phyloP scores from a whole-genome alignment of 495 filamentous ascomycete genomes.

The Trichocladium antarcticum region DNA sequence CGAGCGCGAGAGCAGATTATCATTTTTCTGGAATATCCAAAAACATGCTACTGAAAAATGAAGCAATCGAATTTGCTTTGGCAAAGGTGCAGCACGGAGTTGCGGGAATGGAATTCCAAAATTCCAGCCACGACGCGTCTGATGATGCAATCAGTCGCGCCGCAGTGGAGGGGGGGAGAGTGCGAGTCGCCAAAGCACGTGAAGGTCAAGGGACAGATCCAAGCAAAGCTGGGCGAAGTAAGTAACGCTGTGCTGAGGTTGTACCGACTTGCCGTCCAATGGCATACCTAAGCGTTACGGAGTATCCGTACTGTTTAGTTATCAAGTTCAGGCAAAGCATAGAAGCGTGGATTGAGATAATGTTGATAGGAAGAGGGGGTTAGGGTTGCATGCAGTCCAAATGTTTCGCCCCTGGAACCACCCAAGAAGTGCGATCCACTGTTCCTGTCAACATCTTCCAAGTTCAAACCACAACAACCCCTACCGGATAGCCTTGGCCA shows the following conservation, averaged over 20 bases:
- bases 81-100: no score
- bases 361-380: not conserved
- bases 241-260: not conserved
- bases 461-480: not conserved
- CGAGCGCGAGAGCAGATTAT: not conserved
- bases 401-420: not conserved
- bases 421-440: not conserved
- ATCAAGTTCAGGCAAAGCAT: no score
- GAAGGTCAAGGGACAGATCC: not conserved
- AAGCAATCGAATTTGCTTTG: not conserved
- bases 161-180: constrained; percentile 9
- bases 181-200: constrained; percentile 14
- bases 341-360: no score
- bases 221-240: not conserved
- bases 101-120: no score
- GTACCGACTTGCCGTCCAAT: no score
- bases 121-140: constrained; percentile 3
- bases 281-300: no score
- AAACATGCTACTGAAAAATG: not conserved
- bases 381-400: not conserved
- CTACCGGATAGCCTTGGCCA: not conserved
- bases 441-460: not conserved
- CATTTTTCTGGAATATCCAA: constrained; percentile 1
- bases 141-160: constrained; percentile 7
- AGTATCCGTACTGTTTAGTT: no score